Conservation (phyloP, 225 moss, liverwort and hornwort genomes). For the Marchantia polymorpha region DNA sequence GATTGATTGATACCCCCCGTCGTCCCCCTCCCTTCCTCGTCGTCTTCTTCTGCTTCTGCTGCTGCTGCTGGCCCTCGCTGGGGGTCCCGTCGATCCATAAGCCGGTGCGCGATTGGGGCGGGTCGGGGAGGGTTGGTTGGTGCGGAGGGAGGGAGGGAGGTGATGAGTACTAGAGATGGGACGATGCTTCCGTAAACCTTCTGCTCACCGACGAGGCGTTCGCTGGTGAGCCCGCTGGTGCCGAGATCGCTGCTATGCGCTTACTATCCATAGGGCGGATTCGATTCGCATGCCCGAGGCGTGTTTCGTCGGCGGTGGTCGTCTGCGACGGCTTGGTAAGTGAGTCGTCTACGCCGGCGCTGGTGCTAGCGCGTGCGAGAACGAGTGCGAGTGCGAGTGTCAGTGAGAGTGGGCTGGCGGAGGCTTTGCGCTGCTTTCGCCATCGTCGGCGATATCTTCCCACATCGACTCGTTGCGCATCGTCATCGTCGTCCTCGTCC, state of each 20-base stretch:
- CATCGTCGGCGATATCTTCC: too few species aligned
- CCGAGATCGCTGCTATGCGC: neutral
- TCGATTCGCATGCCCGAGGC: neutral
- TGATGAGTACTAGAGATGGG: neutral
- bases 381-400: too few species aligned
- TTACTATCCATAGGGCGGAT: neutral
- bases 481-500: neutral
- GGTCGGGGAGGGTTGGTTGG: neutral
- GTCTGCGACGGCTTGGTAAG: too few species aligned
- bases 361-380: too few species aligned
- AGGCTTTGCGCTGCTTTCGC: too few species aligned
- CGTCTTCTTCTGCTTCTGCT: neutral
- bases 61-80: neutral
- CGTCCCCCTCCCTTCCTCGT: neutral
- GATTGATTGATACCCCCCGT: neutral
- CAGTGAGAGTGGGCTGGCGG: too few species aligned
- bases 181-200: neutral
- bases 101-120: neutral
- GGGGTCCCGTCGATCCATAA: neutral
- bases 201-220: neutral
- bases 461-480: too few species aligned
- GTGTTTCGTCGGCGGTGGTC: too few species aligned
- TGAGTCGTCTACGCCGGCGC: too few species aligned
- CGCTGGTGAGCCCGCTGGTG: neutral
- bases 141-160: neutral